phyloP scores from a whole-genome alignment of 768 basidiomycete species.

The Lentinula guzmanii region DNA sequence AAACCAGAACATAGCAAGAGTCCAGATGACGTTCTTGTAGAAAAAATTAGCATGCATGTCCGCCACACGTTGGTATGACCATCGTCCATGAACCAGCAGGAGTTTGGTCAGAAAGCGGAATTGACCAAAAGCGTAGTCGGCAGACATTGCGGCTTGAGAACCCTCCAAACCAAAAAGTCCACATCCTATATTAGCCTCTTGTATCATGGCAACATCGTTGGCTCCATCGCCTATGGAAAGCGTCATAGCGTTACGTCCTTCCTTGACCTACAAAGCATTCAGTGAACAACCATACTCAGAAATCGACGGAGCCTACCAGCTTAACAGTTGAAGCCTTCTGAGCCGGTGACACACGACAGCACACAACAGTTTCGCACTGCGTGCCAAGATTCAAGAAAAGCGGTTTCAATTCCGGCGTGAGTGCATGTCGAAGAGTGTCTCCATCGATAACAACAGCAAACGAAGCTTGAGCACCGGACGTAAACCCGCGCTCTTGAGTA shows the following conservation, averaged over 20 bases:
- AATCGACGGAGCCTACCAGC: slow-evolving; percentile 39
- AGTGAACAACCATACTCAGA: slow-evolving; percentile 7
- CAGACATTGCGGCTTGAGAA: slow-evolving; percentile 98
- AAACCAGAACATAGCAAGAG: slow-evolving; percentile 91
- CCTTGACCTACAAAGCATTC: slow-evolving; percentile 64
- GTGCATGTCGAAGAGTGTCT: slow-evolving; percentile 80
- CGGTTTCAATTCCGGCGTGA: slow-evolving; percentile 70
- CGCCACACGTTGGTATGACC: slow-evolving; percentile 94
- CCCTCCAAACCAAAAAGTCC: slow-evolving; percentile 93
- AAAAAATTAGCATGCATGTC: slow-evolving; percentile 99
- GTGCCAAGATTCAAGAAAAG: slow-evolving; percentile 90
- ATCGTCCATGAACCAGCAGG: slow-evolving; percentile 89
- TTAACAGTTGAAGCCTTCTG: slow-evolving; percentile 98
- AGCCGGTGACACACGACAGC: slow-evolving; percentile 95
- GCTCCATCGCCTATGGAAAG: slow-evolving; percentile 95
- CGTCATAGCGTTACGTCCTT: slow-evolving; percentile 94
- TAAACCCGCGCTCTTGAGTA: slow-evolving; percentile 57
- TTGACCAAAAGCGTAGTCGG: slow-evolving; percentile 97
- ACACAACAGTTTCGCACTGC: slow-evolving; percentile 97
- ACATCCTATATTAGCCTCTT: slow-evolving; percentile 97
- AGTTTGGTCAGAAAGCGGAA: slow-evolving; percentile 92
- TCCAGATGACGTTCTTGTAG: slow-evolving; percentile 98
- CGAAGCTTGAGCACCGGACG: slow-evolving; percentile 57
- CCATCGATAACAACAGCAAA: slow-evolving; percentile 98
- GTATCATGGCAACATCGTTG: slow-evolving; percentile 99